A percentile compares a stretch with the other conserved stretches of the same genome.
These are phyloP conservation scores for Aspergillus taichungensis DNA, from an alignment of 495 filamentous ascomycete genomes.

Conservation along the genomic window DNA sequence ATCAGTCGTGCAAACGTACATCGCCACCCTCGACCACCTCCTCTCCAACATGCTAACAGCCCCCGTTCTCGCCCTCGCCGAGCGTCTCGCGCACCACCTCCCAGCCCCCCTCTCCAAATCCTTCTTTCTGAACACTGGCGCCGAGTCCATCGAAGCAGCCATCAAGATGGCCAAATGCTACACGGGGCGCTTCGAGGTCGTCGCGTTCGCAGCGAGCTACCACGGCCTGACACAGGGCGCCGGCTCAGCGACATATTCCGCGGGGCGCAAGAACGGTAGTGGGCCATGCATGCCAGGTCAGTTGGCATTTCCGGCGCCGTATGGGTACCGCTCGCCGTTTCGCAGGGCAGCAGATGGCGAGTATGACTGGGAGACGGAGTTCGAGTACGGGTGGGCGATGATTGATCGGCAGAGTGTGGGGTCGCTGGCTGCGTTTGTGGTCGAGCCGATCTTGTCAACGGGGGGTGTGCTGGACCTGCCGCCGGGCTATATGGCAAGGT, in stretches of 20 bases:
- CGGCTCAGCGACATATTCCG: constrained; percentile 36
- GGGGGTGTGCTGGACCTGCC: constrained; percentile 41
- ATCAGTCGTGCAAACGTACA: constrained; percentile 32
- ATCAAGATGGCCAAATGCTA: constrained; percentile 48
- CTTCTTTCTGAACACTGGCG: constrained; percentile 46
- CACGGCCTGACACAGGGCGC: constrained; percentile 44
- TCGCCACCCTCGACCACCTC: constrained; percentile 42
- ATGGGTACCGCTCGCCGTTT: constrained; percentile 45
- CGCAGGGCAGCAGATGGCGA: constrained; percentile 34
- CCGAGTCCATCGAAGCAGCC: constrained; percentile 47
- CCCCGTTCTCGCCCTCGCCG: constrained; percentile 40
- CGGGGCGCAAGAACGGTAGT: constrained; percentile 30
- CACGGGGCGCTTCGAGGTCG: constrained; percentile 49
- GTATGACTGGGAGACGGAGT: constrained; percentile 49
- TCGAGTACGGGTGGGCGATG: constrained; percentile 45
- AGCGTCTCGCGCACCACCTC: constrained; percentile 34
- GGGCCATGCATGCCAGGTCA: constrained; percentile 29
- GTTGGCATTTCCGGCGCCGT: constrained; percentile 42
- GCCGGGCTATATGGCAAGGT: constrained; percentile 34
- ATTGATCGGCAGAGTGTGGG: constrained; percentile 44
- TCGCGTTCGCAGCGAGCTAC: constrained; percentile 43
- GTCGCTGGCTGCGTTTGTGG: constrained; percentile 46
- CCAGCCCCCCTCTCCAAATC: constrained; percentile 42
- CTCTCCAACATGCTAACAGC: constrained; percentile 46
- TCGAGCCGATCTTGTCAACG: constrained; percentile 45